Evolutionary conservation across 2,329 filamentous ascomycete species (phyloP).

Genomic region (Aspergillus japonicus): DNA sequence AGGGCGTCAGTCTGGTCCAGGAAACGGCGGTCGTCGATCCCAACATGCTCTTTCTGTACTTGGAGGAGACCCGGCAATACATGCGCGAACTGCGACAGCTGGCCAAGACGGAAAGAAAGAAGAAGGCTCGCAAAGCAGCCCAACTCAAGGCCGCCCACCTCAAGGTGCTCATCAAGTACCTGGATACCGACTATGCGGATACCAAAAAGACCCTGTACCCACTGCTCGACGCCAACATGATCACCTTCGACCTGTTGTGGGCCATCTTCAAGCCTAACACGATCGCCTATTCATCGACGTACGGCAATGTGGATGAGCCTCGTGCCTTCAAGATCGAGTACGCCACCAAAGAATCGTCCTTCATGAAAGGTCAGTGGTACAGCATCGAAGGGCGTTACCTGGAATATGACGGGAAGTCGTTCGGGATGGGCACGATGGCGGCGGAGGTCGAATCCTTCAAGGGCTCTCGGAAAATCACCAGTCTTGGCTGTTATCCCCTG

Average conservation of each 20-base stretch:
- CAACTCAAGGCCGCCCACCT: conserved; percentile 49
- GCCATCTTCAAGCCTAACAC: conserved; percentile 86
- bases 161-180: conserved; percentile 70
- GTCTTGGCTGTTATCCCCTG: conserved; percentile 72
- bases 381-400: conserved; percentile 72
- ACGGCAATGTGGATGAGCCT: conserved; percentile 72
- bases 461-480: conserved; percentile 78
- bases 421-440: conserved; percentile 70
- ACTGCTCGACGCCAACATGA: conserved; percentile 75
- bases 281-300: conserved; percentile 73
- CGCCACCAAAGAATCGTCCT: conserved; percentile 66
- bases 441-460: conserved; percentile 73
- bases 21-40: conserved; percentile 73
- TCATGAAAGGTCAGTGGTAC: conserved; percentile 74
- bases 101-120: conserved; percentile 57
- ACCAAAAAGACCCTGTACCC: conserved; percentile 78
- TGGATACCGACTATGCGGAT: conserved; percentile 78
- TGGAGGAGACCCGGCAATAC: conserved; percentile 69
- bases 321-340: conserved; percentile 79
- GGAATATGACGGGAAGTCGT: conserved; percentile 84
- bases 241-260: conserved; percentile 87
- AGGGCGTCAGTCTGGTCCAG: conserved; percentile 75
- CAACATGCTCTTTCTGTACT: conserved; percentile 71
- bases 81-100: conserved; percentile 65
- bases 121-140: conserved; percentile 39